phyloP scores from a whole-genome alignment of 2,329 filamentous ascomycete genomes.

The Microdochium trichocladiopsis region DNA sequence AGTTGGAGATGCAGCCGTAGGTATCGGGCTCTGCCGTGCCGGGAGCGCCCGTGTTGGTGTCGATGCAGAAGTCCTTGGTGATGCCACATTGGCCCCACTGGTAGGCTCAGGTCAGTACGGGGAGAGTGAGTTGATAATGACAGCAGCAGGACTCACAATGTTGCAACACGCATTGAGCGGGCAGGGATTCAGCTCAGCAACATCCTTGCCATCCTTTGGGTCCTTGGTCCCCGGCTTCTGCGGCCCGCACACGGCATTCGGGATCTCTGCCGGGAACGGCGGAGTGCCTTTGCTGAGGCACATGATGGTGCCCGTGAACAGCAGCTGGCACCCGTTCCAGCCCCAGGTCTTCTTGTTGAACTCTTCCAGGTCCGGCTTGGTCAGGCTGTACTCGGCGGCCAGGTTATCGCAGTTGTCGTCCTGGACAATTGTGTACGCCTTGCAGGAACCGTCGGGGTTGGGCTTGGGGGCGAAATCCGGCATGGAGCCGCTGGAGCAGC shows the following conservation, averaged over 20 bases:
- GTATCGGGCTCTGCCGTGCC: constrained; percentile 23
- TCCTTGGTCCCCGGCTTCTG: constrained; percentile 4
- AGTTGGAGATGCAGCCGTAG: constrained; percentile 32
- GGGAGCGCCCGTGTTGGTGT: constrained; percentile 22
- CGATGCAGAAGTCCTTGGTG: constrained; percentile 25
- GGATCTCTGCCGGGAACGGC: constrained; percentile 5
- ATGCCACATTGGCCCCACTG: constrained; percentile 28
- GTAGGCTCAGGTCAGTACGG: neutral
- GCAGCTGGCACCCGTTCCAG: constrained; percentile 24
- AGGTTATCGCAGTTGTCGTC: constrained; percentile 27
- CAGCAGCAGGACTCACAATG: neutral
- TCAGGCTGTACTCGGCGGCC: constrained; percentile 20
- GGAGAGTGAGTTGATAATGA: neutral
- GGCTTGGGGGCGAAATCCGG: constrained; percentile 6
- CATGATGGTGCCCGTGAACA: constrained; percentile 4
- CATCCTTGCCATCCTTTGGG: neutral
- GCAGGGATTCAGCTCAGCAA: neutral
- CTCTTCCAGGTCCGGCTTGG: constrained; percentile 20
- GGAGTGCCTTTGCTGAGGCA: constrained; percentile 6
- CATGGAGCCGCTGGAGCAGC: constrained; percentile 22
- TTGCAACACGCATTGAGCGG: neutral
- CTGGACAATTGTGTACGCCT: constrained; percentile 20
- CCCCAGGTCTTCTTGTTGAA: constrained; percentile 34
- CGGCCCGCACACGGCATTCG: constrained; percentile 7
- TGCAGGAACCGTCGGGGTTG: constrained; percentile 28